Evolutionary conservation across 2,329 filamentous ascomycete genomes (phyloP).

Genomic region (Aspergillus sp.): DNA sequence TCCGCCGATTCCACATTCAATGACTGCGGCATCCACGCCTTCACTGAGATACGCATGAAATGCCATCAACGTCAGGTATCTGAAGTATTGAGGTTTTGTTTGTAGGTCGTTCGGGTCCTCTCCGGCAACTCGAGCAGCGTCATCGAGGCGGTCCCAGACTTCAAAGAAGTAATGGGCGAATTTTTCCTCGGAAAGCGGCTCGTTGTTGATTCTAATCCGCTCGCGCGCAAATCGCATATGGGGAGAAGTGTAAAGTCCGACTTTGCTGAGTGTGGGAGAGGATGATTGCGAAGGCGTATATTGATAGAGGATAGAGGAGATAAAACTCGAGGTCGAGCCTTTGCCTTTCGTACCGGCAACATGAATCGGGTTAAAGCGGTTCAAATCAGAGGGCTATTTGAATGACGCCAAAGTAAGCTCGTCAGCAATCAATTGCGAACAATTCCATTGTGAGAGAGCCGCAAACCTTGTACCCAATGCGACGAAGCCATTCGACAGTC

Average conservation of each 20-base stretch:
- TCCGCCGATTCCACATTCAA: slow-evolving; percentile 93
- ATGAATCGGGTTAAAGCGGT: slow-evolving; percentile 67
- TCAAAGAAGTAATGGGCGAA: slow-evolving; percentile 82
- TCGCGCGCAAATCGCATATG: slow-evolving; percentile 82
- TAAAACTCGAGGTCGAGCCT: slow-evolving; percentile 81
- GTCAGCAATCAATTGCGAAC: slow-evolving; percentile 6
- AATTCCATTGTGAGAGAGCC: slow-evolving; percentile 17
- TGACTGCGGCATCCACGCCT: slow-evolving; percentile 73
- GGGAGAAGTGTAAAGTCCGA: slow-evolving; percentile 83
- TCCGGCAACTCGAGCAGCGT: slow-evolving; percentile 53
- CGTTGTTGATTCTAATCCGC: slow-evolving; percentile 76
- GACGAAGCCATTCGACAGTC: slow-evolving; percentile 73
- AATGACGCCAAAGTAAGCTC: neutral
- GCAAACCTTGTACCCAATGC: slow-evolving; percentile 72
- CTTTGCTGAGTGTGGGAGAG: slow-evolving; percentile 47
- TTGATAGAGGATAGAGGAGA: slow-evolving; percentile 73
- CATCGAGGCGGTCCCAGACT: slow-evolving; percentile 70
- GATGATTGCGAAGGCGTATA: slow-evolving; percentile 48
- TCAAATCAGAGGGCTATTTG: slow-evolving; percentile 59
- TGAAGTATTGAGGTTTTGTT: slow-evolving; percentile 87
- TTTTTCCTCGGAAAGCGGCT: slow-evolving; percentile 63
- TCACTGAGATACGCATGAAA: slow-evolving; percentile 78
- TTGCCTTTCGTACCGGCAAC: slow-evolving; percentile 95
- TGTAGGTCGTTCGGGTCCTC: slow-evolving; percentile 50
- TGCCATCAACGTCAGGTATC: slow-evolving; percentile 85